These are phyloP conservation scores for Lichtheimia ramosa DNA, from an alignment of 371 early-diverging fungal genomes.

Conservation along the genomic window DNA sequence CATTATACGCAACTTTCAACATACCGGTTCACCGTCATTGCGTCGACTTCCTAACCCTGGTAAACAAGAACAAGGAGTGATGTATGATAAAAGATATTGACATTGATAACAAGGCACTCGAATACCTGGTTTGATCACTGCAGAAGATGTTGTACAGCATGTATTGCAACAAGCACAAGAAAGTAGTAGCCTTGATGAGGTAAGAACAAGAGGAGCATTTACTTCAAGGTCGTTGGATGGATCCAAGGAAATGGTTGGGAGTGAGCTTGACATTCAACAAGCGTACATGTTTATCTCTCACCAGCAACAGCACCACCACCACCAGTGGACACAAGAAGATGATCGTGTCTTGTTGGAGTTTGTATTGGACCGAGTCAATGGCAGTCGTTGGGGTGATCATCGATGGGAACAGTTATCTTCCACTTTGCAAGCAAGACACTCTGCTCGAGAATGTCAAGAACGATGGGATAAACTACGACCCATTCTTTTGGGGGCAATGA, in stretches of 20 bases:
- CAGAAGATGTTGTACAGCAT: slow-evolving; percentile 6
- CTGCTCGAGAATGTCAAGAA: slow-evolving; percentile 11
- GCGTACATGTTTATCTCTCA: neutral
- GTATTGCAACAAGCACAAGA: slow-evolving; percentile 7
- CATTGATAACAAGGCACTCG: neutral
- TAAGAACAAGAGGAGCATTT: neutral
- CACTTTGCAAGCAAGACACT: slow-evolving; percentile 8
- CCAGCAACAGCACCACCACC: neutral
- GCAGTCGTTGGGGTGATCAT: slow-evolving; percentile 3
- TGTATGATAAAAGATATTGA: neutral
- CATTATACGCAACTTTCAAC: slow-evolving; percentile 13
- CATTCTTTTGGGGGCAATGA: slow-evolving; percentile 7
- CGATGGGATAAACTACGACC: slow-evolving; percentile 11
- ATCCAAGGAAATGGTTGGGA: neutral
- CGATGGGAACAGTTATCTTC: slow-evolving; percentile 10
- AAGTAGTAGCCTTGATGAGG: neutral
- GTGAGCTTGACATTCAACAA: no score
- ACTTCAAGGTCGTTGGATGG: neutral
- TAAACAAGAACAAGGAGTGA: neutral
- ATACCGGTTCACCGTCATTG: slow-evolving; percentile 9
- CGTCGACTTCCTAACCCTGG: neutral
- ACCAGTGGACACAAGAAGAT: slow-evolving; percentile 9
- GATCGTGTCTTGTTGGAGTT: slow-evolving; percentile 8
- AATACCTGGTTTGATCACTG: slow-evolving; percentile 1
- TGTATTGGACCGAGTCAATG: slow-evolving; percentile 5